Conservation (phyloP, 2,329 filamentous ascomycete genomes). For the Harringtonia lauricola region DNA sequence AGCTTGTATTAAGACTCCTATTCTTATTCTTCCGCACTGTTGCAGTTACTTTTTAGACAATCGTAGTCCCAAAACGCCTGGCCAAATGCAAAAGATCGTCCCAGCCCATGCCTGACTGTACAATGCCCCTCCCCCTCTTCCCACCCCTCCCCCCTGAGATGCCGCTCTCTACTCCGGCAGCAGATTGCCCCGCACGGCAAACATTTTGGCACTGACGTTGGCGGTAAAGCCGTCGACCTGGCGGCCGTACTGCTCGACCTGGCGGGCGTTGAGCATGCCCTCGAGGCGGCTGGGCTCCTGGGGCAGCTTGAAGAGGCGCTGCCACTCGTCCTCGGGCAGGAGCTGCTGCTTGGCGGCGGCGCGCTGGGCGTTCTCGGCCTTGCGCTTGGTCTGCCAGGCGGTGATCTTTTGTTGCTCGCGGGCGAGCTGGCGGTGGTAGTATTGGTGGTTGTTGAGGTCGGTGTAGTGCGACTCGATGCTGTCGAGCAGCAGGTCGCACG, state of each 20-base stretch:
- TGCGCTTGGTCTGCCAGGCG: conserved; percentile 93
- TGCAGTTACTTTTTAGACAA: background rate
- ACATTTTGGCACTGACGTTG: conserved; percentile 92
- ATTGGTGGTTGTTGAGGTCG: conserved; percentile 97
- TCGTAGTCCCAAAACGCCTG: conserved; percentile 7
- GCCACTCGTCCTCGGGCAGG: conserved; percentile 95
- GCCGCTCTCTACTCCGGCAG: conserved; percentile 44
- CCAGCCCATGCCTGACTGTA: background rate
- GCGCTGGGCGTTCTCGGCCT: conserved; percentile 84
- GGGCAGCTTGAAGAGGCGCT: conserved; percentile 94
- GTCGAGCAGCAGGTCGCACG: conserved; percentile 89
- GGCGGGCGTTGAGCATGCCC: conserved; percentile 86
- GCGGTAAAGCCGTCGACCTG: conserved; percentile 96
- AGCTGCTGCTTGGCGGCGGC: conserved; percentile 76
- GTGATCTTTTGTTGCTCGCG: conserved; percentile 95
- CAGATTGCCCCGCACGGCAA: conserved; percentile 71
- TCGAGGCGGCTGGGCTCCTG: conserved; percentile 88
- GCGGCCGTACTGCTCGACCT: conserved; percentile 95
- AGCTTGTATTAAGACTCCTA: too few relatives aligned
- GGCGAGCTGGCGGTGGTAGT: conserved; percentile 84
- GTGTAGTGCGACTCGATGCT: conserved; percentile 97
- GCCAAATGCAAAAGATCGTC: conserved; percentile 4
- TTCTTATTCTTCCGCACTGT: background rate
- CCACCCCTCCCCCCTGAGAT: too few relatives aligned
- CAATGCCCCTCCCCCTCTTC: background rate